Base-by-base conservation (phyloP, 2,329 filamentous ascomycete species). In the Hymenoscyphus infarciens region DNA sequence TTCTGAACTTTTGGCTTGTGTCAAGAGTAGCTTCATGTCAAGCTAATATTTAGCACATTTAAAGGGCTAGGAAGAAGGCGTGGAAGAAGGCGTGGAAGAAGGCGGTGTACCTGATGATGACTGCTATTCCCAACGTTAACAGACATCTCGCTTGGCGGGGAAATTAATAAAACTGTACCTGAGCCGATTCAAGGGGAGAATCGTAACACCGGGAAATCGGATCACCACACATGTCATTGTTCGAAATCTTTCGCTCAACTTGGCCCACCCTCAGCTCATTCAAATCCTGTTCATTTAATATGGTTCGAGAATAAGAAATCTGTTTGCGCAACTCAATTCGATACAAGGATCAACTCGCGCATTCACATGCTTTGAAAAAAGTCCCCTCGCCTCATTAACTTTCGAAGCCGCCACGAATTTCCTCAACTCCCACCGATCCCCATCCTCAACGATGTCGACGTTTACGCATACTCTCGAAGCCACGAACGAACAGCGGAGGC, bases 401-500 rank as follows among this genome's bases (percentile, higher is more conserved):
- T 52, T 52, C 45, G 3, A 52, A 22, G 11, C 45, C n/a, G 19
- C 57, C 42, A 56, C 42, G 35, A 56, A 49, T 56, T 52, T 52
- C 45, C 22, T 52, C 22, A 13, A 5, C 45, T 49, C 45, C 8
- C 45, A 22, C 13, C 35, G 11, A 15, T 38, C 45, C 27, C 15
- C 25, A n/a, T 33, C 29, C 56, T 53, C 61, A 61, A 64, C 58
- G n/a, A 70, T 69, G 67, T 59, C 61, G 13, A 55, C 53, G 16
- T 29, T 33, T 54, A 27, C 49, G 25, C 64, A 39, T 27, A 53
- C 57, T 19, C 39, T 58, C 22, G 61, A 64, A 27, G 52, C 53
- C 22, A 63, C 66, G 6, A 71, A 68, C 16, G 74, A 76, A 66
- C 76, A 81, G 67, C 78, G 81, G 63, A 80, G 84, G 67, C 74